phyloP scores from a whole-genome alignment of 1,284 basidiomycete genomes.

The Flammula alnicola region DNA sequence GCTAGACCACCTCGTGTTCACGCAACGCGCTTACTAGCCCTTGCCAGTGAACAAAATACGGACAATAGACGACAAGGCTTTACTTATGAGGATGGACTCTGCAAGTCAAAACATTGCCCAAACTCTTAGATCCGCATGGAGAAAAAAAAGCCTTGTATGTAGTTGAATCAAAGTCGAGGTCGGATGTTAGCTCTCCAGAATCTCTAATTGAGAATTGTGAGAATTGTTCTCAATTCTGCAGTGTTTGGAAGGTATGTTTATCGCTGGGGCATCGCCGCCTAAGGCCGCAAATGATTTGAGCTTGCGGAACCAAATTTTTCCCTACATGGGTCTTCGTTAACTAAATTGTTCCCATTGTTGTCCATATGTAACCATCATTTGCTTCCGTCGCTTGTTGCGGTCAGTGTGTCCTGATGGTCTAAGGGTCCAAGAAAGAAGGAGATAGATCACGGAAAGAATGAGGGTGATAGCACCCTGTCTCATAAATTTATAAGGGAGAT shows the following conservation, averaged over 20 bases:
- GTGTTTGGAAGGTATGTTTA: too few relatives aligned
- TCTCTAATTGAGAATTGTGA: too few relatives aligned
- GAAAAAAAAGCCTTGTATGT: too few relatives aligned
- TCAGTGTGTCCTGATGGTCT: constrained; percentile 10
- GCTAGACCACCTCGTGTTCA: constrained; percentile 1
- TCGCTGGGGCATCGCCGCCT: too few relatives aligned
- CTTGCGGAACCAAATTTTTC: constrained; percentile 13
- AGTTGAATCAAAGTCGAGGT: too few relatives aligned
- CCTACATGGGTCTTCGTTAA: constrained; percentile 10
- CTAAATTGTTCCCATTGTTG: constrained; percentile 22
- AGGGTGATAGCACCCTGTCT: not conserved
- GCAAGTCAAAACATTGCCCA: too few relatives aligned
- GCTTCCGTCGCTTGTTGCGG: constrained; percentile 32
- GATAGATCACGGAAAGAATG: constrained; percentile 3
- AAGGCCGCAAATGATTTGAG: not conserved
- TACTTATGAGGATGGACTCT: too few relatives aligned
- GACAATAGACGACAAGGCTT: not conserved
- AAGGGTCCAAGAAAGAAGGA: constrained; percentile 5
- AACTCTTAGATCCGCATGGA: too few relatives aligned
- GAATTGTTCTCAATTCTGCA: too few relatives aligned
- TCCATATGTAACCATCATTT: constrained; percentile 32
- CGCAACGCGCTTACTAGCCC: too few relatives aligned
- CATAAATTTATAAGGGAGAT: too few relatives aligned
- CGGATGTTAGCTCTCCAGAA: too few relatives aligned
- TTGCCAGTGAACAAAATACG: not conserved